Evolutionary conservation across 192 early-diverging fungal species (phyloP), one percentile per base, ranked within the genome.

Genomic region (Backusella westeae): DNA sequence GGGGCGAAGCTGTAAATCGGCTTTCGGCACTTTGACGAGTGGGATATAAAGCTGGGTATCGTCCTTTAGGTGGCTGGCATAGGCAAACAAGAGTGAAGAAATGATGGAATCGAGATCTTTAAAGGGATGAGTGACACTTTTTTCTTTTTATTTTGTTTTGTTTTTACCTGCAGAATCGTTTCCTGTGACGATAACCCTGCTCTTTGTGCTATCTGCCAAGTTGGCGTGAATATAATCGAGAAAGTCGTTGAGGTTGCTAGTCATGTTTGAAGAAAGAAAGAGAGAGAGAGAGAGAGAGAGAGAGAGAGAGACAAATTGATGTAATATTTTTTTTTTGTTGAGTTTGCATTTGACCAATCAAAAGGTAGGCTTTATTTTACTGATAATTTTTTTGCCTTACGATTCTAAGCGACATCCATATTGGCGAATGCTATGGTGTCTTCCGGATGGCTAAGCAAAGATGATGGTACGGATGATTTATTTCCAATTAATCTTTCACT

Each of bases 31-130:
- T 71, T 87, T 81, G 44, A 93, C 74, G 36, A 90, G 76, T 0
- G 93, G 93, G 10, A 92, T 35, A 78, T 81, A 89, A 34, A 72
- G 21, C 29, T 35, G 73, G 8, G 56, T 34, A 9, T 71, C 34
- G 9, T 46, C 34, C 2, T 35, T 29, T 12, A 71, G 59, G 9
- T 67, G 67, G 66, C 71, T 87, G 4, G 89, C 82, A 81, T 73
- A 90, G 46, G 92, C 84, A 42, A 85, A 87, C 4, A 87, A 63
- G 32, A 92, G 67, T 1, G 92, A 77, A 1, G 89, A 88, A 6
- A 89, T 86, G 41, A 93, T 79, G 2, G 90, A 92, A 81, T 94
- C 93, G n/a, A 93, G 77, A 82, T 94, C 93, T 90, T 74, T n/a
- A 34, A 38, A 1, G 26, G 8, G 23, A 15, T 39, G 17, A 38